These are phyloP conservation scores for Lentinus brumalis DNA, from an alignment of 768 basidiomycete genomes.

Conservation along the genomic window DNA sequence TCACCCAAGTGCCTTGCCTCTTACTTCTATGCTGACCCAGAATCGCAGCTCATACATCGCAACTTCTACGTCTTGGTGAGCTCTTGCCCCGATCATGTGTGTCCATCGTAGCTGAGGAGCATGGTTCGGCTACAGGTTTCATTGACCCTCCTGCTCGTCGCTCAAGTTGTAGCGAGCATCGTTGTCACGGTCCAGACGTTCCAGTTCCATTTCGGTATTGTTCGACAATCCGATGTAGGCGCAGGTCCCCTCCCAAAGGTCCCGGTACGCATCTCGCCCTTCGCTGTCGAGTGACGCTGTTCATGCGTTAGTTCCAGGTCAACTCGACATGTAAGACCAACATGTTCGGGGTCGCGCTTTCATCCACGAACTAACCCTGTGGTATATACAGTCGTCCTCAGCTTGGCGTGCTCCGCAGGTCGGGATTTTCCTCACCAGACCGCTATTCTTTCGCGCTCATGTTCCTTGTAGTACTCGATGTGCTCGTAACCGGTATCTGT, in stretches of 20 bases:
- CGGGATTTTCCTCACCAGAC: not conserved
- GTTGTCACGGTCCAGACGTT: conserved; percentile 21
- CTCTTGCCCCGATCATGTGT: not conserved
- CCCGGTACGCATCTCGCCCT: not conserved
- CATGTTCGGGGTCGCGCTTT: not conserved
- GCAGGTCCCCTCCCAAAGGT: conserved; percentile 16
- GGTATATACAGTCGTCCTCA: conserved; percentile 14
- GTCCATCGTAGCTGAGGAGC: not conserved
- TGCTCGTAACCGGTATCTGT: conserved; percentile 24
- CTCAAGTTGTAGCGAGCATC: conserved; percentile 11
- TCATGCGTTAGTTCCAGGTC: not conserved
- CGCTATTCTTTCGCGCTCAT: not conserved
- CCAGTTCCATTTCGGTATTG: conserved; percentile 16
- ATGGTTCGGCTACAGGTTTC: conserved; percentile 1
- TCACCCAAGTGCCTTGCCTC: not conserved
- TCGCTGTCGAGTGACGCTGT: not conserved
- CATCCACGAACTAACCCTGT: not conserved
- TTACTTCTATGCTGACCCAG: not conserved
- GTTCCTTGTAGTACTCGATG: conserved; percentile 19
- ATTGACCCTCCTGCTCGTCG: conserved; percentile 10
- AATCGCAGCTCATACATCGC: conserved; percentile 15
- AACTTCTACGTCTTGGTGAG: conserved; percentile 18
- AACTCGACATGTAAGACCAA: conserved; percentile 15
- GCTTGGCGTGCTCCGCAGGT: conserved; percentile 21
- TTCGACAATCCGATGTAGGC: conserved; percentile 10